phyloP scores from a whole-genome alignment of 2,329 filamentous ascomycete genomes.

The Thermomyces lanuginosus region DNA sequence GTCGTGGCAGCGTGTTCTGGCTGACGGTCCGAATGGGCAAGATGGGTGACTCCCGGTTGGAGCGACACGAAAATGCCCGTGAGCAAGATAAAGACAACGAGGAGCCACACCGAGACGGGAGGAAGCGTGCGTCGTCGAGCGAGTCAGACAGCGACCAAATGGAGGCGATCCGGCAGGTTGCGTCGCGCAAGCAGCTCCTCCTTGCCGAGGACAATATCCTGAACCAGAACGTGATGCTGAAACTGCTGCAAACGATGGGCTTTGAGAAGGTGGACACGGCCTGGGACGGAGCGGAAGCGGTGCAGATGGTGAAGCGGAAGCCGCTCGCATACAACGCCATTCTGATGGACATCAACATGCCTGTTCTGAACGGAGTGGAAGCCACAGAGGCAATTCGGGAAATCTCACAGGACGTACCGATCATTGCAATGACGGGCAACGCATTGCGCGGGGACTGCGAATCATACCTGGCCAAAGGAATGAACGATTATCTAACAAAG shows the following conservation, averaged over 20 bases:
- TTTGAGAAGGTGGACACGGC: conserved; percentile 29
- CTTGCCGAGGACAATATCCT: conserved; percentile 29
- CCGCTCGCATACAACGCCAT: conserved; percentile 29
- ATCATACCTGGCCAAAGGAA: conserved; percentile 36
- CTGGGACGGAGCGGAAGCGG: conserved; percentile 29
- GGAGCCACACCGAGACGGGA: too few species aligned
- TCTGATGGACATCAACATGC: conserved; percentile 35
- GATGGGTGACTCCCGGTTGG: conserved; percentile 15
- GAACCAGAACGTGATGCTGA: conserved; percentile 27
- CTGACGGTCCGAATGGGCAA: conserved; percentile 31
- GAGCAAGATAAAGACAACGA: too few species aligned
- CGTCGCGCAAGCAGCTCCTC: conserved; percentile 25
- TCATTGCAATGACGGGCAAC: conserved; percentile 41
- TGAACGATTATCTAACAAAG: conserved; percentile 42
- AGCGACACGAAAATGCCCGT: conserved; percentile 8
- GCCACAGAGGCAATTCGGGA: conserved; percentile 29
- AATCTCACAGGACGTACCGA: conserved; percentile 27
- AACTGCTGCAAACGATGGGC: conserved; percentile 22
- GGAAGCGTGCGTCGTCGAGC: too few species aligned
- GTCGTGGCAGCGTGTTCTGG: conserved; percentile 37
- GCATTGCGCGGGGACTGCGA: conserved; percentile 41
- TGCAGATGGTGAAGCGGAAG: conserved; percentile 26
- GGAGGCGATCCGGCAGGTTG: conserved; percentile 24
- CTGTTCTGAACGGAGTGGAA: conserved; percentile 30
- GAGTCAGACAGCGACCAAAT: too few species aligned